Evolutionary conservation across 495 filamentous ascomycete genomes (phyloP), one percentile per base, ranked within the genome.

Genomic region (Penicillium angulare): DNA sequence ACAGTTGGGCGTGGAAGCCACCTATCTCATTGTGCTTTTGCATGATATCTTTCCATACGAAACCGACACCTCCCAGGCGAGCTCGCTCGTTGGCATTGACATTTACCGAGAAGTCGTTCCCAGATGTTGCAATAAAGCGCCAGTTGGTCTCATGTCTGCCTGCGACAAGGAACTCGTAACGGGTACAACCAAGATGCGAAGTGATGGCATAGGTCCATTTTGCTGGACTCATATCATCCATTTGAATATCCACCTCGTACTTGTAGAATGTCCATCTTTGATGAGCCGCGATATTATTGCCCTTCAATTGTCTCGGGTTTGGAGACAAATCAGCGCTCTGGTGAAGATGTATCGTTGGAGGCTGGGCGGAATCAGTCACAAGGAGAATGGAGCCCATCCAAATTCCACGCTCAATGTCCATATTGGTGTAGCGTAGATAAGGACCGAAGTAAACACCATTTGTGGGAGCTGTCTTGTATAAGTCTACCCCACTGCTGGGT

Each of bases 371-470:
- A 61, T 96, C 92, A 1, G 92, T 95, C 10, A 97, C 84, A 20
- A 98, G 82, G 54, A 90, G 69, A 57, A 89, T 87, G 2, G 84
- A 87, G 8, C 90, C 91, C 9, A 92, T 69, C 93, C 93, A 98
- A 26, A 92, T 55, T 2, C 95, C 93, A 58, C 84, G 86, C 63
- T 97, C 92, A 27, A 97, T 59, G 50, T 98, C 89, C 92, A 98
- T 97, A 61, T 98, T 98, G 4, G 89, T 88, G 61, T 98, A 98
- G 52, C 92, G 78, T 34, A 98, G 77, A 65, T 97, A 97, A 0
- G 93, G 93, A 1, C 93, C 93, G 66, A 98, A 97, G 65, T 97
- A 98, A 13, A 97, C 93, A n/a, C 91, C 92, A 51, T 98, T 98
- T 2, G 89, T 95, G 4, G 93, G 91, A 38, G 85, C 84, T 41